Evolutionary conservation across 2,329 filamentous ascomycete genomes (phyloP).

Genomic region (Clarireedia monteithiana): DNA sequence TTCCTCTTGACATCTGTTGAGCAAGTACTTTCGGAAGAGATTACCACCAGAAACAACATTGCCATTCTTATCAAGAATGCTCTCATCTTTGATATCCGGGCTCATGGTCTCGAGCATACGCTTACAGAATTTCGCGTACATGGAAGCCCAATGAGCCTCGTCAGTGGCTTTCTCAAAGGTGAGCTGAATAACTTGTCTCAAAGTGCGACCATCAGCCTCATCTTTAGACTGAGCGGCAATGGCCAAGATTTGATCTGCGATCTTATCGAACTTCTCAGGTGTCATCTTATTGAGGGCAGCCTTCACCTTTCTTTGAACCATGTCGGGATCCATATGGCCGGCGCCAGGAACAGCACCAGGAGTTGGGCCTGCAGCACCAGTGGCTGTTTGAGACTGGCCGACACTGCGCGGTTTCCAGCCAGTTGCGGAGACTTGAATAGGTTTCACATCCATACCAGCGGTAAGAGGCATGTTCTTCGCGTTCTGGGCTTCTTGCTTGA

Average conservation of each 20-base stretch:
- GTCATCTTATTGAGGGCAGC: slow-evolving; percentile 99
- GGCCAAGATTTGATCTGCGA: slow-evolving; percentile 82
- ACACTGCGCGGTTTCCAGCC: slow-evolving; percentile 89
- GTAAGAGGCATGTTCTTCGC: slow-evolving; percentile 91
- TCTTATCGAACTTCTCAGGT: slow-evolving; percentile 95
- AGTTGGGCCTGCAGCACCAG: slow-evolving; percentile 33
- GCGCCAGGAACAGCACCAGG: slow-evolving; percentile 38
- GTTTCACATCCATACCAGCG: slow-evolving; percentile 71
- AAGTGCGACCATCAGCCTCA: slow-evolving; percentile 85
- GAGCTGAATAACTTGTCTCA: slow-evolving; percentile 96
- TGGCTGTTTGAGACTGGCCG: slow-evolving; percentile 34
- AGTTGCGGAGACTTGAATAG: slow-evolving; percentile 60
- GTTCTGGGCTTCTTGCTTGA: slow-evolving; percentile 56
- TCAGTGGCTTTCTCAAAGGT: slow-evolving; percentile 99
- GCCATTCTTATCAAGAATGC: slow-evolving; percentile 82
- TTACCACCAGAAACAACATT: slow-evolving; percentile 86
- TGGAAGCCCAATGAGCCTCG: slow-evolving; percentile 95
- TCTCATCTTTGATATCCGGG: slow-evolving; percentile 89
- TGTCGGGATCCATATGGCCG: slow-evolving; percentile 71
- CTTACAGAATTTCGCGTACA: slow-evolving; percentile 99
- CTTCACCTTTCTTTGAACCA: slow-evolving; percentile 99
- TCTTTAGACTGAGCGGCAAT: slow-evolving; percentile 95
- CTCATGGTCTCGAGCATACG: slow-evolving; percentile 95
- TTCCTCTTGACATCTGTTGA: slow-evolving; percentile 97
- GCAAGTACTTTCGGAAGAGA: slow-evolving; percentile 95